Percentiles rank a stretch among this genome's conserved stretches.
These are phyloP conservation scores for Periglandula ipomoeae DNA, from an alignment of 2,329 filamentous ascomycete species.

Conservation along the genomic window DNA sequence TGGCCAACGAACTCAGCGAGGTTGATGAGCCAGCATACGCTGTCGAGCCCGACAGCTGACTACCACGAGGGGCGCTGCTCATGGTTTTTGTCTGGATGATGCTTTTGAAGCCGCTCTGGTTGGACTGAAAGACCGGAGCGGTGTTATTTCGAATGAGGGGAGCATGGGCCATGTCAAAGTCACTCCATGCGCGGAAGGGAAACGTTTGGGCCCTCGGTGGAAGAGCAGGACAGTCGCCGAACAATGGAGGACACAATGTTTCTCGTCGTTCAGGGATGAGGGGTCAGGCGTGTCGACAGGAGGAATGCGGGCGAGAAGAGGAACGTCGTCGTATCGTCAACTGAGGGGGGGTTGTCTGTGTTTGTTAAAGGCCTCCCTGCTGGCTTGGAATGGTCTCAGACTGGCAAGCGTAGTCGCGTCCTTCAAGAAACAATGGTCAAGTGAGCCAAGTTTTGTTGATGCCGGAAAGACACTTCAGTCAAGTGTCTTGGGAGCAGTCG, in stretches of 20 bases:
- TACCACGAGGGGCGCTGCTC: constrained; percentile 46
- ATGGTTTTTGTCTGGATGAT: constrained; percentile 36
- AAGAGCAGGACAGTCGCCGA: constrained; percentile 1
- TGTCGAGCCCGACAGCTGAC: constrained; percentile 55
- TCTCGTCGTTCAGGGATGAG: constrained; percentile 1
- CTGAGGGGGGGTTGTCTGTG: background rate
- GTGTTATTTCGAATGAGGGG: constrained; percentile 51
- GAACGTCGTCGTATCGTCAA: constrained; percentile 6
- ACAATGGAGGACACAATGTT: background rate
- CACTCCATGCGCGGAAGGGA: constrained; percentile 29
- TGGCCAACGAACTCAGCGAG: constrained; percentile 41
- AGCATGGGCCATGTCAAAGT: constrained; percentile 48
- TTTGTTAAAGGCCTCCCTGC: constrained; percentile 9
- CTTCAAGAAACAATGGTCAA: constrained; percentile 8
- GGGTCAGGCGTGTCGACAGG: background rate
- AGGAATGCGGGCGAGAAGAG: constrained; percentile 2
- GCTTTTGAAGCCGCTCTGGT: constrained; percentile 32
- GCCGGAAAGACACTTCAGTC: background rate
- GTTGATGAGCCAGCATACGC: constrained; percentile 43
- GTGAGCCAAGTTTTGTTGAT: constrained; percentile 1
- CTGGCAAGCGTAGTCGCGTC: constrained; percentile 7
- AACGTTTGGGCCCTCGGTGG: constrained; percentile 3
- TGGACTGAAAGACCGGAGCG: constrained; percentile 43
- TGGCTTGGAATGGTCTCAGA: constrained; percentile 10
- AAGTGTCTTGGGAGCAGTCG: background rate